Evolutionary conservation across 148 eudicot species (phyloP), one percentile per base, ranked within the genome.

Genomic region (Vaccinium darrowii): DNA sequence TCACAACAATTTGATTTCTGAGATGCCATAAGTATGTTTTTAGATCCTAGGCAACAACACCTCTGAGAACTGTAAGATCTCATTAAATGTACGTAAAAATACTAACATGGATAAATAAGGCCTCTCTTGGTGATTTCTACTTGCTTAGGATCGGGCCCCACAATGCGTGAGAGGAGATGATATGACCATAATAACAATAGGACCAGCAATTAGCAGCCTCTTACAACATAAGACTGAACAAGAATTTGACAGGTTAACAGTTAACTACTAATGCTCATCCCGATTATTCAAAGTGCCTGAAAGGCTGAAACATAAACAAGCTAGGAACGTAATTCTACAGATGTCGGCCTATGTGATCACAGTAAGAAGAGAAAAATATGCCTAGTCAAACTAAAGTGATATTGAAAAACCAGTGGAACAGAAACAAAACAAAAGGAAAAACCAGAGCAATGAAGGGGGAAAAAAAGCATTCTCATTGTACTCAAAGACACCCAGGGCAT

Each of bases 1-100:
- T 69, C 74, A 69, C 74, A 30, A 39, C 74, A 27, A 69, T 69
- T 69, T 27, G 74, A 43, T 69, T 69, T 69, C 43, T 69, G 39
- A 69, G 74, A 69, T 69, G 74, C 19, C 74, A 0, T 13, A 69
- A 27, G 74, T 13, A 69, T 12, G 8, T 27, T 27, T 27, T 69
- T 13, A 69, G 74, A 69, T 69, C 39, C 74, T 27, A 69, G 43
- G 1, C 74, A 69, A 69, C 39, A 13, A 69, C 39, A 13, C 74
- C 74, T 27, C 39, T 36, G 25, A 27, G 74, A 69, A 69, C 74
- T 1, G 11, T 11, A 19, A 27, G 39, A 30, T 69, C 74, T 69
- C 74, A 27, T 30, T 13, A 27, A 69, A 69, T 30, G 43, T 27
- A 69, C 30, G 74, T 27, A 69, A 13, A 69, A 69, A 69, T 69